Percentiles rank a stretch among this genome's conserved stretches.
Conservation (phyloP, 352 stramenopile genomes). For the Globisporangium paroecandrum region DNA sequence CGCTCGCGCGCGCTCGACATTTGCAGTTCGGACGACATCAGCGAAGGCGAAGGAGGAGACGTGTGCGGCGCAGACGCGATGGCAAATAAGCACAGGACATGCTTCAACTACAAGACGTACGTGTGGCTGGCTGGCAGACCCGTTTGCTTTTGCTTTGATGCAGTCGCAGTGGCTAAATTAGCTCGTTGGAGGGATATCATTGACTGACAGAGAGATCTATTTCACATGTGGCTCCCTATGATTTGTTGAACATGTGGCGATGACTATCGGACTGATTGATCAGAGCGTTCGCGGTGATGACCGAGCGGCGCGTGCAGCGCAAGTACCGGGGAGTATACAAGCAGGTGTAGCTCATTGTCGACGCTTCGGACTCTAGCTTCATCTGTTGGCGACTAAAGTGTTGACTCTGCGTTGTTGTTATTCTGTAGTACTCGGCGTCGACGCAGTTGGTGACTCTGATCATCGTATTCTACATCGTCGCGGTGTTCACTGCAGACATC, state of each 20-base stretch:
- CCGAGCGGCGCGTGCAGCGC: constrained; percentile 45
- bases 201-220: neutral
- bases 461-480: constrained; percentile 52
- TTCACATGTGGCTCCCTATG: neutral
- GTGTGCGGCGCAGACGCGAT: neutral
- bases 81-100: neutral
- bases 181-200: neutral
- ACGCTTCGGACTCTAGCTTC: neutral
- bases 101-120: constrained; percentile 14
- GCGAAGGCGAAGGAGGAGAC: neutral
- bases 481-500: constrained; percentile 34
- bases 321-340: constrained; percentile 56
- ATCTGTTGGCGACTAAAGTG: neutral
- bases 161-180: neutral
- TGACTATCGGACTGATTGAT: neutral
- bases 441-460: constrained; percentile 50
- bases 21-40: neutral
- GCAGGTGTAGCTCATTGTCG: constrained; percentile 22
- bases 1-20: neutral
- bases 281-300: constrained; percentile 52
- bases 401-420: too few species aligned
- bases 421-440: constrained; percentile 40
- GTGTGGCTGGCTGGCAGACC: neutral
- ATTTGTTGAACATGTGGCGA: neutral
- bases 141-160: neutral